phyloP scores from a whole-genome alignment of 164 flowering plant species.

The Piper betle region DNA sequence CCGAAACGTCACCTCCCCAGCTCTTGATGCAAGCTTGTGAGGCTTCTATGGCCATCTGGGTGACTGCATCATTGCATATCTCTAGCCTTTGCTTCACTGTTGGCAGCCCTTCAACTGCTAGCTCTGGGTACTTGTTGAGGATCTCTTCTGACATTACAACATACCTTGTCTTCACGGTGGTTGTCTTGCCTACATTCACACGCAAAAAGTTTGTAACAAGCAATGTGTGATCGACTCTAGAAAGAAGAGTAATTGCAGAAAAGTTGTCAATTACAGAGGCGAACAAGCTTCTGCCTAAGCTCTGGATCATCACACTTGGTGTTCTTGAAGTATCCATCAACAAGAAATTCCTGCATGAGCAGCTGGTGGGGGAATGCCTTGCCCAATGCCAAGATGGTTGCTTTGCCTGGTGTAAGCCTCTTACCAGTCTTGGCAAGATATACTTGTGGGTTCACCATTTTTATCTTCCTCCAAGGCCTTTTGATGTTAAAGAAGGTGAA shows the following conservation, averaged over 20 bases:
- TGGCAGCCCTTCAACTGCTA: constrained; percentile 66
- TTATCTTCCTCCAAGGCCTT: too few relatives aligned
- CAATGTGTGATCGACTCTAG: too few relatives aligned
- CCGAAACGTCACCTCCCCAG: constrained; percentile 69
- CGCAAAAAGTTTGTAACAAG: too few relatives aligned
- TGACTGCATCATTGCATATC: constrained; percentile 76
- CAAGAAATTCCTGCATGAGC: constrained; percentile 87
- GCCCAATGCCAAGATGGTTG: constrained; percentile 76
- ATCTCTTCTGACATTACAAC: constrained; percentile 96
- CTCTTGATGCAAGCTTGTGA: constrained; percentile 58
- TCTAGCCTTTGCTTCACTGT: constrained; percentile 66
- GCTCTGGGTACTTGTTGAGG: constrained; percentile 68
- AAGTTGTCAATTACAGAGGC: constrained; percentile 82
- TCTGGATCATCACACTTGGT: constrained; percentile 84
- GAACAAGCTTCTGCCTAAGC: constrained; percentile 77
- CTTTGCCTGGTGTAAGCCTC: constrained; percentile 48
- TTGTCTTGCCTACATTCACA: constrained; percentile 78
- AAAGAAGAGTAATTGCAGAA: too few relatives aligned
- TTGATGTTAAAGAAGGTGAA: background rate
- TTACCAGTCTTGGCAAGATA: constrained; percentile 7
- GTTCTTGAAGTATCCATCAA: constrained; percentile 85
- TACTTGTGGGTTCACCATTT: constrained; percentile 13
- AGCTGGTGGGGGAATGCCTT: constrained; percentile 95
- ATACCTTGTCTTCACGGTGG: constrained; percentile 90
- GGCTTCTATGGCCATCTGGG: constrained; percentile 84